Evolutionary conservation across 345 rosid genomes (phyloP).

Genomic region (Ricinus communis): DNA sequence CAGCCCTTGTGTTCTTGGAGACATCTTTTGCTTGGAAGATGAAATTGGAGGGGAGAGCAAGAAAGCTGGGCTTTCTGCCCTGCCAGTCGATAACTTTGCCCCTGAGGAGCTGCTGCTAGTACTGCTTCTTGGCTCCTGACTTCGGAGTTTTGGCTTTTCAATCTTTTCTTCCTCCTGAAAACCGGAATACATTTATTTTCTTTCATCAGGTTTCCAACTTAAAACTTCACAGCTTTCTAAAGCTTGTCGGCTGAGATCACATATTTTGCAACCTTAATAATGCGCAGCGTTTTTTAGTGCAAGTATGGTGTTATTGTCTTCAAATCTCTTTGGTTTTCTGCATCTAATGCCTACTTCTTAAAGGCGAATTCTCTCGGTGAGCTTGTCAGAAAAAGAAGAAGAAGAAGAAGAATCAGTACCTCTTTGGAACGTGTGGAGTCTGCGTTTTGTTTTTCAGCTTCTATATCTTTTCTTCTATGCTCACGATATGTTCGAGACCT

Average conservation of each 20-base stretch:
- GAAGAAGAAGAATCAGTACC: slow-evolving; percentile 32
- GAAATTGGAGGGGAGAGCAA: slow-evolving; percentile 24
- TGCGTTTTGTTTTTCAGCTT: slow-evolving; percentile 21
- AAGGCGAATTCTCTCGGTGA: too few species aligned
- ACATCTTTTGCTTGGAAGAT: slow-evolving; percentile 21
- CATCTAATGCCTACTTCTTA: too few species aligned
- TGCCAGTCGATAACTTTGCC: slow-evolving; percentile 16
- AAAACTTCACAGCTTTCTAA: too few species aligned
- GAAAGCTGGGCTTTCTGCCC: slow-evolving; percentile 17
- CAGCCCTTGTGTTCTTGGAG: slow-evolving; percentile 25
- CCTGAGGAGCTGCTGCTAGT: slow-evolving; percentile 37
- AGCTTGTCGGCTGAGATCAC: too few species aligned
- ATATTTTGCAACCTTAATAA: too few species aligned
- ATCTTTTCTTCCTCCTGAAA: slow-evolving; percentile 36
- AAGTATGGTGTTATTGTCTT: too few species aligned
- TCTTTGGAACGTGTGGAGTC: slow-evolving; percentile 21
- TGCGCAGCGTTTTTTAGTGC: too few species aligned
- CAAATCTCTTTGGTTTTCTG: too few species aligned
- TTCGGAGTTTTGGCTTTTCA: slow-evolving; percentile 7
- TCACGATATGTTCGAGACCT: slow-evolving; percentile 41
- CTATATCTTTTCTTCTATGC: slow-evolving; percentile 27
- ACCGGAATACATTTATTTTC: too few species aligned
- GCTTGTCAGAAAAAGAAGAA: neutral
- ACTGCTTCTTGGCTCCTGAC: slow-evolving; percentile 38
- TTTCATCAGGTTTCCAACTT: too few species aligned